phyloP scores from a whole-genome alignment of 2,329 filamentous ascomycete species.

The Hypoxylon sp. region DNA sequence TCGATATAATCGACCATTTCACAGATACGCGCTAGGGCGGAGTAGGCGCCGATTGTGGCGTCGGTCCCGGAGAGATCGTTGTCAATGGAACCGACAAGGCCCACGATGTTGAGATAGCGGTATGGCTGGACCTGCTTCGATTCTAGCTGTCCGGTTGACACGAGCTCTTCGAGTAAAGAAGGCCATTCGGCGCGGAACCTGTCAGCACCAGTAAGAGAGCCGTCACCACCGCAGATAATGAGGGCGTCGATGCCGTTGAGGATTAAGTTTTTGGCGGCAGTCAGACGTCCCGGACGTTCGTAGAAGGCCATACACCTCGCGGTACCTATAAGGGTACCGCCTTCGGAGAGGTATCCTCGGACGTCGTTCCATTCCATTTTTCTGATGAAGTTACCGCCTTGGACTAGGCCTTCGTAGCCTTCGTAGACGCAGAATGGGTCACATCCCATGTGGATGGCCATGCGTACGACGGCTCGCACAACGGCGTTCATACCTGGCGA shows the following conservation, averaged over 20 bases:
- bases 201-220: slow-evolving; percentile 95
- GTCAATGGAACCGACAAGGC: slow-evolving; percentile 96
- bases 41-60: slow-evolving; percentile 97
- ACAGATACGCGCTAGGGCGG: slow-evolving; percentile 91
- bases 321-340: slow-evolving; percentile 95
- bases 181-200: slow-evolving; percentile 95
- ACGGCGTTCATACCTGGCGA: slow-evolving; percentile 95
- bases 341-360: slow-evolving; percentile 92
- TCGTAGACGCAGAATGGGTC: slow-evolving; percentile 89
- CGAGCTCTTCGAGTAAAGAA: slow-evolving; percentile 86
- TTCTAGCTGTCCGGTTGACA: slow-evolving; percentile 79
- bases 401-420: slow-evolving; percentile 95
- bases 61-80: slow-evolving; percentile 98
- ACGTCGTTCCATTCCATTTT: slow-evolving; percentile 95
- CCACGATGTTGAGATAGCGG: slow-evolving; percentile 93
- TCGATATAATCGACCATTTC: slow-evolving; percentile 98
- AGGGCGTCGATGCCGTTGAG: slow-evolving; percentile 93
- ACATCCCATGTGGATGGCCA: slow-evolving; percentile 87
- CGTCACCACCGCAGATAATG: slow-evolving; percentile 97
- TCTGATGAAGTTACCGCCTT: slow-evolving; percentile 88
- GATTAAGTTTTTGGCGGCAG: slow-evolving; percentile 94
- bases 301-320: slow-evolving; percentile 94
- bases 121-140: slow-evolving; percentile 80
- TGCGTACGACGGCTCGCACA: slow-evolving; percentile 91
- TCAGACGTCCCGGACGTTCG: slow-evolving; percentile 85